phyloP scores from a whole-genome alignment of 345 rosid genomes.

The Populus deltoides region DNA sequence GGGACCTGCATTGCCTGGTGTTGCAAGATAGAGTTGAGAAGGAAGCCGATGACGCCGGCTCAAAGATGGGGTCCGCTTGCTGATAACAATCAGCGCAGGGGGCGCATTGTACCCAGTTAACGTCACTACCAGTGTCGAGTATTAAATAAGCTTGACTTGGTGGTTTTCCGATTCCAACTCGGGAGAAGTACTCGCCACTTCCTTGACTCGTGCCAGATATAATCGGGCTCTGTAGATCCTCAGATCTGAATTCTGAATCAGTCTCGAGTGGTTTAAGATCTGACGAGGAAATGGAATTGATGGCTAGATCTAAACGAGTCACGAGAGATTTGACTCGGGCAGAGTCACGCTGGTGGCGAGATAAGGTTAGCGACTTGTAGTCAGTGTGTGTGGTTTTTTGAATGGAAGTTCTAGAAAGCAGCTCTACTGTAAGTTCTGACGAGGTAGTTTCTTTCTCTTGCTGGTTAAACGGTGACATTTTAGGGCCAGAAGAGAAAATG shows the following conservation, averaged over 20 bases:
- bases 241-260: slow-evolving; percentile 21
- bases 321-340: slow-evolving; percentile 57
- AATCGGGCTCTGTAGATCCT: slow-evolving; percentile 50
- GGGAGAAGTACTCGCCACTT: slow-evolving; percentile 92
- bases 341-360: slow-evolving; percentile 69
- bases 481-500: slow-evolving; percentile 12
- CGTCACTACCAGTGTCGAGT: slow-evolving; percentile 84
- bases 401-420: slow-evolving; percentile 51
- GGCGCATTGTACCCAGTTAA: slow-evolving; percentile 84
- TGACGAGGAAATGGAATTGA: slow-evolving; percentile 32
- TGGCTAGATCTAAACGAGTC: slow-evolving; percentile 52
- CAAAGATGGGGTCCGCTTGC: slow-evolving; percentile 82
- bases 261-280: slow-evolving; percentile 50
- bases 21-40: slow-evolving; percentile 61
- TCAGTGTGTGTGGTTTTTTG: slow-evolving; percentile 36
- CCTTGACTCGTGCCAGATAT: slow-evolving; percentile 82
- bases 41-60: slow-evolving; percentile 66
- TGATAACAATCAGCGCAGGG: slow-evolving; percentile 90
- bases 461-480: not conserved
- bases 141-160: slow-evolving; percentile 68
- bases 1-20: slow-evolving; percentile 55
- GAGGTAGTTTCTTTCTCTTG: slow-evolving; percentile 11
- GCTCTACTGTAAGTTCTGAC: slow-evolving; percentile 35
- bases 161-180: slow-evolving; percentile 78
- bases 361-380: slow-evolving; percentile 59